Percentiles rank a stretch among this genome's conserved stretches.
Evolutionary conservation across 129 eudicot species (phyloP).

Genomic region (Cynara cardunculus): DNA sequence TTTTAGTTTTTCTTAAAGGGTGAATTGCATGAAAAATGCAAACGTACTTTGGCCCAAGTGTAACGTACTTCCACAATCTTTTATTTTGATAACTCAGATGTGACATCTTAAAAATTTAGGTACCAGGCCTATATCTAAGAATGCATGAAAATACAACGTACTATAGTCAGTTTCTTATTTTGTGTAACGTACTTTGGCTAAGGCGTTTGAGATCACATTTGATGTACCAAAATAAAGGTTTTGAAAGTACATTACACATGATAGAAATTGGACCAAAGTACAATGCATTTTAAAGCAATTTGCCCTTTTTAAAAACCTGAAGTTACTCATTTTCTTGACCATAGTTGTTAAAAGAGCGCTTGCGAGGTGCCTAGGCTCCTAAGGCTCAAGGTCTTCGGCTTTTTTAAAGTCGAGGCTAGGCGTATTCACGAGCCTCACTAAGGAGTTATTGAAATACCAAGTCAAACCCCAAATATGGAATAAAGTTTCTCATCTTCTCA

Average conservation of each 20-base stretch:
- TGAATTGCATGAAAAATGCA: neutral
- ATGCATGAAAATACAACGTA: neutral
- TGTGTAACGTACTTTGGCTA: neutral
- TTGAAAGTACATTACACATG: neutral
- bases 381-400: no score
- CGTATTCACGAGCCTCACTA: no score
- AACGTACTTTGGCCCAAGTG: neutral
- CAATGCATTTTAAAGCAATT: neutral
- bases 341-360: no score
- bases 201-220: neutral
- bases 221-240: neutral
- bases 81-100: neutral
- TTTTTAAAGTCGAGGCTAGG: no score
- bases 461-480: no score
- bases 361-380: no score
- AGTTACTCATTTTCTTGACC: neutral
- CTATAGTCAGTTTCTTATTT: neutral
- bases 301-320: neutral
- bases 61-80: neutral
- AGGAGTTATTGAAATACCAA: no score
- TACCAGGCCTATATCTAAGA: neutral
- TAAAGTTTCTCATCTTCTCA: no score
- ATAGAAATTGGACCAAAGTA: neutral
- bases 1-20: no score
- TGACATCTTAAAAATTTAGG: neutral